phyloP scores from a whole-genome alignment of 352 stramenopile species.

The Pythium guiyangense region DNA sequence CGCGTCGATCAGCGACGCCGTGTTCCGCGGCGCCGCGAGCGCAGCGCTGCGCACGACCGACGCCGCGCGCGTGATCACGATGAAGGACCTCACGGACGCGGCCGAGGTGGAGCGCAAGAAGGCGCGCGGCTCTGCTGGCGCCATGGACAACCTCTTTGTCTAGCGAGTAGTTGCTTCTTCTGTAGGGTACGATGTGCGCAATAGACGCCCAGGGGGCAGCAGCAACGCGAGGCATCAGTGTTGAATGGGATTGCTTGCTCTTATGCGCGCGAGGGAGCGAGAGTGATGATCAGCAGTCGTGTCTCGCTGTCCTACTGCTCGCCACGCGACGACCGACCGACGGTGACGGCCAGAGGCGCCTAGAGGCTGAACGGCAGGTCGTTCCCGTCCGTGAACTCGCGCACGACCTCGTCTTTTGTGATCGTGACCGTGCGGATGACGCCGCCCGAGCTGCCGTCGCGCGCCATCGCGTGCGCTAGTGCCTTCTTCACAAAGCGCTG shows the following conservation, averaged over 20 bases:
- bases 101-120: conserved; percentile 76
- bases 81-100: conserved; percentile 74
- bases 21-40: conserved; percentile 75
- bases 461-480: conserved; percentile 96
- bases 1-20: conserved; percentile 75
- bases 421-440: conserved; percentile 97
- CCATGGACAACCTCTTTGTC: conserved; percentile 83
- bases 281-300: too few relatives aligned
- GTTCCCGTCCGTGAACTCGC: conserved; percentile 92
- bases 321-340: too few relatives aligned
- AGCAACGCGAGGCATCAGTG: too few relatives aligned
- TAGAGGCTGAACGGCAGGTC: conserved; percentile 88
- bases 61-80: conserved; percentile 55
- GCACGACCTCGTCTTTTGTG: conserved; percentile 86
- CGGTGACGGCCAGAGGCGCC: conserved; percentile 6
- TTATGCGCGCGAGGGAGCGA: too few relatives aligned
- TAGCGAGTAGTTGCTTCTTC: too few relatives aligned
- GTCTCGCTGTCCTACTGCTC: too few relatives aligned
- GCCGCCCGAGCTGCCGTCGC: conserved; percentile 97
- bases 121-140: conserved; percentile 38
- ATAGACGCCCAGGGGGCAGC: neutral
- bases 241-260: too few relatives aligned
- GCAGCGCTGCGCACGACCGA: conserved; percentile 56
- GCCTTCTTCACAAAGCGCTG: conserved; percentile 94
- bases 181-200: neutral